Evolutionary conservation across 2,329 filamentous ascomycete genomes (phyloP).

Genomic region (Paraconiothyrium brasiliense): DNA sequence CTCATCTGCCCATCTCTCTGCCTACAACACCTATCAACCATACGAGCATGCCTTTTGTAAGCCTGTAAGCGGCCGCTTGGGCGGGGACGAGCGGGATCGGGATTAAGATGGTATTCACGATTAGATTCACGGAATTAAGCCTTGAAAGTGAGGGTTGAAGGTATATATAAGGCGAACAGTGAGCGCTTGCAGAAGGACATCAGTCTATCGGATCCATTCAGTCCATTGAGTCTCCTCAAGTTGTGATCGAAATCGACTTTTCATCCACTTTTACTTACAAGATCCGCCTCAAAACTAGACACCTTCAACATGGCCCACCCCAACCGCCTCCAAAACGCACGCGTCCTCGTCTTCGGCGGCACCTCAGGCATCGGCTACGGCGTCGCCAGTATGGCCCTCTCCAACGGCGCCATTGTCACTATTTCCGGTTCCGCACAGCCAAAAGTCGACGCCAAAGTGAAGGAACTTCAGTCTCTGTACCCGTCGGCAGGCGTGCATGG

Average conservation of each 20-base stretch:
- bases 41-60: conserved; percentile 4
- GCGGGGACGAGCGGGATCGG: conserved; percentile 25
- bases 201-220: background rate
- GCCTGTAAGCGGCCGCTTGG: background rate
- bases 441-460: conserved; percentile 61
- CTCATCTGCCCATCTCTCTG: conserved; percentile 1
- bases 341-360: conserved; percentile 70
- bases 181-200: background rate
- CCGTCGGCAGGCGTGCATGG: conserved; percentile 34
- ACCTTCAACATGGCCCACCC: conserved; percentile 38
- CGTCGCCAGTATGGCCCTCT: conserved; percentile 67
- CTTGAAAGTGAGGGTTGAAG: background rate
- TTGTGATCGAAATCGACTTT: background rate
- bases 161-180: background rate
- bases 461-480: conserved; percentile 56
- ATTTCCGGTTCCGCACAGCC: conserved; percentile 67
- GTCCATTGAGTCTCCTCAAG: background rate
- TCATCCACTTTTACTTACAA: background rate
- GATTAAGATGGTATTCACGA: background rate
- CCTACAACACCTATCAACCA: background rate
- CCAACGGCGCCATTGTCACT: conserved; percentile 64
- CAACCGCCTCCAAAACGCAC: conserved; percentile 60
- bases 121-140: background rate
- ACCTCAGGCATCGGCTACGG: conserved; percentile 71
- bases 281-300: background rate